Conservation (phyloP, 2,329 filamentous ascomycete species). For the Colletotrichum sp. region DNA sequence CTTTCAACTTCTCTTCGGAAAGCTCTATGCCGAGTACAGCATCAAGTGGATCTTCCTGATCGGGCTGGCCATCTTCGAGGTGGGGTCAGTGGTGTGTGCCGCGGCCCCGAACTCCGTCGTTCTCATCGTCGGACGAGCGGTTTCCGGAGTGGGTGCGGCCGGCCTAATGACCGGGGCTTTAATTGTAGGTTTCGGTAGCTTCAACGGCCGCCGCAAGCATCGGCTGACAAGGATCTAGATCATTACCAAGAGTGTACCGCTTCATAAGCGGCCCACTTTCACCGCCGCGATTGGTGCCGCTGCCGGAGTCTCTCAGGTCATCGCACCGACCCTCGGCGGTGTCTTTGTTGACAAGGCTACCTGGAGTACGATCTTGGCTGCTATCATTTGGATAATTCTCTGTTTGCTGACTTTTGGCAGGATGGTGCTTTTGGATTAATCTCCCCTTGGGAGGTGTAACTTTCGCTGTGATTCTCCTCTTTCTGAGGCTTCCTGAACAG, state of each 20-base stretch:
- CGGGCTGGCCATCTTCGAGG: slow-evolving; percentile 44
- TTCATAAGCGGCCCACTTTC: slow-evolving; percentile 56
- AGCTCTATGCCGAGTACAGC: slow-evolving; percentile 59
- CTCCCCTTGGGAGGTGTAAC: slow-evolving; percentile 50
- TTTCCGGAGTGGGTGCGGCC: slow-evolving; percentile 39
- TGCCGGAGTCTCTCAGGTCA: slow-evolving; percentile 58
- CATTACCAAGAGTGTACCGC: slow-evolving; percentile 50
- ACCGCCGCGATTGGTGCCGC: slow-evolving; percentile 60
- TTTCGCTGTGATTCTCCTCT: slow-evolving; percentile 42
- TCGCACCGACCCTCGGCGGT: slow-evolving; percentile 54
- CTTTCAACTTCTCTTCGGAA: slow-evolving; percentile 55
- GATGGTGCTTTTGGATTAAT: slow-evolving; percentile 53
- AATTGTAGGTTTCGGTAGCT: background rate
- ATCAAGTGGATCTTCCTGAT: slow-evolving; percentile 42
- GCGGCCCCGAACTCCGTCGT: slow-evolving; percentile 39
- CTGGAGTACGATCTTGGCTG: slow-evolving; percentile 39
- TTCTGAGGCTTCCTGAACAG: slow-evolving; percentile 41
- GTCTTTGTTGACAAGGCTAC: slow-evolving; percentile 52
- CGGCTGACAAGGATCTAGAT: slow-evolving; percentile 43
- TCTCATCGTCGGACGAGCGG: slow-evolving; percentile 45
- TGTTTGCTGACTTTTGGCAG: background rate
- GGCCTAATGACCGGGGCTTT: slow-evolving; percentile 24
- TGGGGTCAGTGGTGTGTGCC: slow-evolving; percentile 49
- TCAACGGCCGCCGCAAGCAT: too few relatives aligned
- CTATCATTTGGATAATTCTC: background rate